phyloP scores from a whole-genome alignment of 768 basidiomycete genomes.

The Mycena leptocephala region DNA sequence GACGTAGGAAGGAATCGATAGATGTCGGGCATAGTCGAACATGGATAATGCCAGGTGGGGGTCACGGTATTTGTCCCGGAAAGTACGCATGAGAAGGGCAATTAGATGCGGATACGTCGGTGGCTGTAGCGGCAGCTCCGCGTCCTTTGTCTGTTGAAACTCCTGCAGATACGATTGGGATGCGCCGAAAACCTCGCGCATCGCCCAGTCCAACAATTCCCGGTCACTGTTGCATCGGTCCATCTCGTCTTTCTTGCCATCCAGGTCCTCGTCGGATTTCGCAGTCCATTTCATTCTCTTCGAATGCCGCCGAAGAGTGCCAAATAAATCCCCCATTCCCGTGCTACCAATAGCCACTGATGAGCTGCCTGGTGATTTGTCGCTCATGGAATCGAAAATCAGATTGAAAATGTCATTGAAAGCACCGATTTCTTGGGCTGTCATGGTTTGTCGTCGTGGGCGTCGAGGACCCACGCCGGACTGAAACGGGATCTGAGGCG shows the following conservation, averaged over 20 bases:
- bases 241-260: slow-evolving; percentile 83
- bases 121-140: slow-evolving; percentile 65
- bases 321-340: slow-evolving; percentile 67
- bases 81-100: slow-evolving; percentile 82
- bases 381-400: slow-evolving; percentile 70
- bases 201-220: slow-evolving; percentile 83
- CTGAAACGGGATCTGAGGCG: slow-evolving; percentile 41
- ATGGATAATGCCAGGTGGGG: slow-evolving; percentile 88
- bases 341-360: slow-evolving; percentile 39
- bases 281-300: slow-evolving; percentile 67
- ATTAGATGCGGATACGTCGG: slow-evolving; percentile 84
- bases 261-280: slow-evolving; percentile 70
- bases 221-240: slow-evolving; percentile 78
- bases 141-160: slow-evolving; percentile 54
- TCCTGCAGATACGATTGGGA: slow-evolving; percentile 66
- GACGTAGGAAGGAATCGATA: slow-evolving; percentile 87
- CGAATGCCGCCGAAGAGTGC: slow-evolving; percentile 68
- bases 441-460: slow-evolving; percentile 72
- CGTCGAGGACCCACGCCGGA: slow-evolving; percentile 21
- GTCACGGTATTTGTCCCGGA: slow-evolving; percentile 85
- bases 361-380: slow-evolving; percentile 39
- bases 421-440: slow-evolving; percentile 74
- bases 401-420: slow-evolving; percentile 85
- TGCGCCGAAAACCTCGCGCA: slow-evolving; percentile 77
- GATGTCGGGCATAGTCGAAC: slow-evolving; percentile 84